Conservation (phyloP, 805 yeast species). For the Candida parachauliodes region DNA sequence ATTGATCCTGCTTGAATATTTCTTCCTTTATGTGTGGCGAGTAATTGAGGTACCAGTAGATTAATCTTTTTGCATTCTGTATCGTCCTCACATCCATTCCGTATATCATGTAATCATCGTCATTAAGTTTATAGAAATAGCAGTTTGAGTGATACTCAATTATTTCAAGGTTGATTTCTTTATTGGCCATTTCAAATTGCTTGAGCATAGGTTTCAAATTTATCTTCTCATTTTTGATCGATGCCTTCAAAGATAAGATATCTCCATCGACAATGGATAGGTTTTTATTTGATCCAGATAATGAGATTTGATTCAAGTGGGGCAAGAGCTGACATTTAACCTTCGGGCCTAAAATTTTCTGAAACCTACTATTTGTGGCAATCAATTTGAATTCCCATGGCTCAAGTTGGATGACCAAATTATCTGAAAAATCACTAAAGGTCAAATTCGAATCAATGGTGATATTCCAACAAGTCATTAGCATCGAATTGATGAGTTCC, state of each 20-base stretch:
- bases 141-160: slow-evolving; percentile 6
- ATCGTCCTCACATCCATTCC: slow-evolving; percentile 27
- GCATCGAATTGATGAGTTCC: background rate
- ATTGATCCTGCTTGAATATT: slow-evolving; percentile 12
- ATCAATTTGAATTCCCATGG: slow-evolving; percentile 5
- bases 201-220: slow-evolving; percentile 1
- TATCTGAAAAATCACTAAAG: slow-evolving; percentile 3
- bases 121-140: slow-evolving; percentile 21
- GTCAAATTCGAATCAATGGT: background rate
- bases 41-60: slow-evolving; percentile 37
- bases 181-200: background rate
- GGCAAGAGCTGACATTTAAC: background rate
- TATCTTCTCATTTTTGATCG: slow-evolving; percentile 1
- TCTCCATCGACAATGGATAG: background rate
- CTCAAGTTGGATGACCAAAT: slow-evolving; percentile 4
- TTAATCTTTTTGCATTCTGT: slow-evolving; percentile 33
- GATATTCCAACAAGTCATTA: background rate
- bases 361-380: background rate
- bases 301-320: background rate
- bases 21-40: slow-evolving; percentile 21
- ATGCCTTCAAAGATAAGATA: background rate
- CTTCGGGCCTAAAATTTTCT: background rate
- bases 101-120: slow-evolving; percentile 18
- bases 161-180: background rate
- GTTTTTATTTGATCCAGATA: background rate